These are phyloP conservation scores for Hydnomerulius pinastri DNA, from an alignment of 768 basidiomycete genomes.

Conservation along the genomic window DNA sequence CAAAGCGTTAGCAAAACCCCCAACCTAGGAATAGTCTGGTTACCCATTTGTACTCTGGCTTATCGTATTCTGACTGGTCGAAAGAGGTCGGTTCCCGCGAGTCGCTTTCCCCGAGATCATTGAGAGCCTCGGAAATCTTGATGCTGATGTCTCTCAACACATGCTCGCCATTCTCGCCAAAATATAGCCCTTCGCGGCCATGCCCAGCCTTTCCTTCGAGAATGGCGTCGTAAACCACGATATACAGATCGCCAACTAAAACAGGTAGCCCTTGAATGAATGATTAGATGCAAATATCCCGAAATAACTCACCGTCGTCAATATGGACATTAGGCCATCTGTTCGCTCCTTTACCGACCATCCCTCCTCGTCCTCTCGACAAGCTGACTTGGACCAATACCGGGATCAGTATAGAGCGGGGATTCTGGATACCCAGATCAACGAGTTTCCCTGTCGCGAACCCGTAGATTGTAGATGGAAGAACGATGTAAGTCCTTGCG, in stretches of 20 bases:
- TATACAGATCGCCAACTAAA: slow-evolving; percentile 18
- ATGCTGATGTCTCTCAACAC: too few relatives aligned
- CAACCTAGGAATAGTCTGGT: too few relatives aligned
- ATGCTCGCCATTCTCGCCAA: too few relatives aligned
- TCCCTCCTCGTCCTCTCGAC: slow-evolving; percentile 19
- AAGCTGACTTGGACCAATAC: slow-evolving; percentile 21
- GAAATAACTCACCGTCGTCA: slow-evolving; percentile 19
- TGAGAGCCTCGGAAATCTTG: too few relatives aligned
- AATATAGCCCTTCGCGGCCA: slow-evolving; percentile 27
- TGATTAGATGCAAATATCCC: neutral
- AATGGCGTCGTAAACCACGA: slow-evolving; percentile 16
- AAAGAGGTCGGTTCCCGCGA: too few relatives aligned
- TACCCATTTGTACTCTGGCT: too few relatives aligned
- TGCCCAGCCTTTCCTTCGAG: slow-evolving; percentile 16
- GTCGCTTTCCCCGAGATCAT: too few relatives aligned
- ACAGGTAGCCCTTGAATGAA: too few relatives aligned
- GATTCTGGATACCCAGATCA: slow-evolving; percentile 21
- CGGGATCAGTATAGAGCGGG: slow-evolving; percentile 28
- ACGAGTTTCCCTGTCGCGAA: slow-evolving; percentile 18
- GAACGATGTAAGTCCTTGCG: slow-evolving; percentile 48
- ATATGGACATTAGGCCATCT: slow-evolving; percentile 25
- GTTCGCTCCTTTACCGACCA: slow-evolving; percentile 30
- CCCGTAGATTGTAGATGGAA: slow-evolving; percentile 40
- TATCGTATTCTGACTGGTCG: too few relatives aligned
- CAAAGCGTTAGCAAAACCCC: too few relatives aligned